These are phyloP conservation scores for Plectosphaerella plurivora DNA, from an alignment of 2,329 filamentous ascomycete genomes.

Conservation along the genomic window DNA sequence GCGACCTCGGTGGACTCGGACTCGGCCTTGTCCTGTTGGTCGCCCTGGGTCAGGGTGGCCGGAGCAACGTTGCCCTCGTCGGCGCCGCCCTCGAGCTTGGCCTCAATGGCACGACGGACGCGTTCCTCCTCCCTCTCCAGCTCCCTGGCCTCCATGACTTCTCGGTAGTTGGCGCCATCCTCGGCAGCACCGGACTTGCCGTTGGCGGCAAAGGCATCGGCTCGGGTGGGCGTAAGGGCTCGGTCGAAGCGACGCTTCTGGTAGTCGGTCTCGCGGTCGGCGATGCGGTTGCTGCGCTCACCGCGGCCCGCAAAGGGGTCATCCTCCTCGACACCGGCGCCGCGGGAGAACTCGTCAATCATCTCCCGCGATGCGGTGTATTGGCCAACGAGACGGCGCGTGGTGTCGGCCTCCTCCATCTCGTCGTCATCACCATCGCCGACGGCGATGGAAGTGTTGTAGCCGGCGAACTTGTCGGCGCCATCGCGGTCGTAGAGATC, in stretches of 20 bases:
- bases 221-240: slow-evolving; percentile 77
- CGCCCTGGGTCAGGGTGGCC: slow-evolving; percentile 68
- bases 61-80: slow-evolving; percentile 57
- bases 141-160: slow-evolving; percentile 87
- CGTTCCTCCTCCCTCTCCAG: slow-evolving; percentile 91
- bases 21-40: slow-evolving; percentile 72
- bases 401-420: slow-evolving; percentile 68
- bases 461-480: slow-evolving; percentile 79
- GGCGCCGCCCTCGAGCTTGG: slow-evolving; percentile 59
- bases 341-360: slow-evolving; percentile 89
- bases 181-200: slow-evolving; percentile 61
- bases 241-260: slow-evolving; percentile 94
- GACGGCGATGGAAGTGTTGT: slow-evolving; percentile 82
- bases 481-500: slow-evolving; percentile 79
- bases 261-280: slow-evolving; percentile 93
- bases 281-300: slow-evolving; percentile 87
- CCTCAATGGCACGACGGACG: slow-evolving; percentile 73
- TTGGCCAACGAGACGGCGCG: slow-evolving; percentile 81
- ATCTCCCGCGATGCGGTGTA: slow-evolving; percentile 91
- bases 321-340: slow-evolving; percentile 82
- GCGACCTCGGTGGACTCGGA: slow-evolving; percentile 62
- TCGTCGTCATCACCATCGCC: slow-evolving; percentile 74
- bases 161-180: slow-evolving; percentile 78
- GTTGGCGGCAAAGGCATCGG: slow-evolving; percentile 79
- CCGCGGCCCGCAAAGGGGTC: slow-evolving; percentile 77